phyloP scores from a whole-genome alignment of 73 alveolate genomes.

The Urostyla sp. region DNA sequence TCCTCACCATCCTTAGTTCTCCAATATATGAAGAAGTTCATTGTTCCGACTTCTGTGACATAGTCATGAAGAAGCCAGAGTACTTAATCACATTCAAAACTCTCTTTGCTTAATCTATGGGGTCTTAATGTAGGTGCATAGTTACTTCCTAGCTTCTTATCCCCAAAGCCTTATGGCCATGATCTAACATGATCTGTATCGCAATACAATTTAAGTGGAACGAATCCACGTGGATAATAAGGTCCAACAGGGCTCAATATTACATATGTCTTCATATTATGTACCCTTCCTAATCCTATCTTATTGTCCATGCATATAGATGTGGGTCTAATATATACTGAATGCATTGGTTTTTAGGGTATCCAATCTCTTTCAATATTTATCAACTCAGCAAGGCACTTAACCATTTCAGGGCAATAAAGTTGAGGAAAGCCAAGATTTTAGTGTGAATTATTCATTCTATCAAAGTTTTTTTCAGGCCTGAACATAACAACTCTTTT shows the following conservation, averaged over 20 bases:
- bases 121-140: conserved; percentile 86
- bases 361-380: conserved; percentile 83
- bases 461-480: conserved; percentile 68
- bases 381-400: conserved; percentile 73
- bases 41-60: conserved; percentile 77
- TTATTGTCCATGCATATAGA: conserved; percentile 82
- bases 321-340: conserved; percentile 89
- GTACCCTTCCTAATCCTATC: conserved; percentile 81
- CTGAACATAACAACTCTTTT: conserved; percentile 68
- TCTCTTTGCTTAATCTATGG: conserved; percentile 55
- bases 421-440: conserved; percentile 76
- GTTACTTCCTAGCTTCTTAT: conserved; percentile 81
- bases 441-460: conserved; percentile 73
- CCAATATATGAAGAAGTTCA: conserved; percentile 80
- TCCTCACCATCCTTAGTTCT: conserved; percentile 74
- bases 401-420: conserved; percentile 73
- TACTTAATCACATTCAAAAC: conserved; percentile 71
- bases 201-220: conserved; percentile 75
- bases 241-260: conserved; percentile 90
- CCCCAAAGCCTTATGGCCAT: conserved; percentile 88
- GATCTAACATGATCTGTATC: conserved; percentile 77
- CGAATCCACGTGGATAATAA: conserved; percentile 83
- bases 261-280: conserved; percentile 72
- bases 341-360: conserved; percentile 81
- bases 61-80: conserved; percentile 81